A percentile compares a stretch with the other conserved stretches of the same genome.
Evolutionary conservation across 345 rosid species (phyloP).

Genomic region (Punica granatum): DNA sequence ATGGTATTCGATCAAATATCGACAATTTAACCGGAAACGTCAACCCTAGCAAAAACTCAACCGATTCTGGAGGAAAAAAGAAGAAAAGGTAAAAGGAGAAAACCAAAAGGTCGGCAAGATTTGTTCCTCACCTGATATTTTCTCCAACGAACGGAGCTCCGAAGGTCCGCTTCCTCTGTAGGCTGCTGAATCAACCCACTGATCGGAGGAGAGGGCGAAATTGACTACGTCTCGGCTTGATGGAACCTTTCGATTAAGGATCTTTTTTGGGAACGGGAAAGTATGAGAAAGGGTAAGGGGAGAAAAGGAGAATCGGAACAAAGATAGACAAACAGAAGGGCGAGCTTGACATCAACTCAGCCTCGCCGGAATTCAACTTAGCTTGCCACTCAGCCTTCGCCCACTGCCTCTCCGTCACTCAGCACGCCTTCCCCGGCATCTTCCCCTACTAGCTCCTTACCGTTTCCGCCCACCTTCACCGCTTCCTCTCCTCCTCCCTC

Average conservation of each 20-base stretch:
- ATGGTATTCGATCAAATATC: neutral
- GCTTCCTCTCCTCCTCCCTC: conserved; percentile 20
- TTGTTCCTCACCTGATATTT: neutral
- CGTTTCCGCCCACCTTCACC: conserved; percentile 60
- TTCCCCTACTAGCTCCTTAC: conserved; percentile 63
- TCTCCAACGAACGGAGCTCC: no score
- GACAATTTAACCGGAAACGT: neutral
- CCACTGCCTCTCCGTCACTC: conserved; percentile 60
- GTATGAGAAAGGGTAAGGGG: neutral
- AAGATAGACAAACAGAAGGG: conserved; percentile 35
- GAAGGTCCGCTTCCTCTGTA: neutral
- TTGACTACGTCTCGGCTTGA: neutral
- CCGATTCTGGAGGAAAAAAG: neutral
- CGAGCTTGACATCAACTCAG: conserved; percentile 22
- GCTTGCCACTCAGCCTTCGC: conserved; percentile 59
- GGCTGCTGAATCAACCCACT: neutral
- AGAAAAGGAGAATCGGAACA: conserved; percentile 1
- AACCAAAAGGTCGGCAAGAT: neutral
- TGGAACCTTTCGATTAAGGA: neutral
- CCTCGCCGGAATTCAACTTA: conserved; percentile 42
- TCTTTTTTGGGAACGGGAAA: neutral
- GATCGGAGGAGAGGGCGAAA: neutral
- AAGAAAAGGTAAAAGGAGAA: neutral
- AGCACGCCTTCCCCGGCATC: conserved; percentile 69
- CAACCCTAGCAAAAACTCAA: neutral